Base-by-base conservation (phyloP, 257 asterid genomes). In the Galeopsis tetrahit region DNA sequence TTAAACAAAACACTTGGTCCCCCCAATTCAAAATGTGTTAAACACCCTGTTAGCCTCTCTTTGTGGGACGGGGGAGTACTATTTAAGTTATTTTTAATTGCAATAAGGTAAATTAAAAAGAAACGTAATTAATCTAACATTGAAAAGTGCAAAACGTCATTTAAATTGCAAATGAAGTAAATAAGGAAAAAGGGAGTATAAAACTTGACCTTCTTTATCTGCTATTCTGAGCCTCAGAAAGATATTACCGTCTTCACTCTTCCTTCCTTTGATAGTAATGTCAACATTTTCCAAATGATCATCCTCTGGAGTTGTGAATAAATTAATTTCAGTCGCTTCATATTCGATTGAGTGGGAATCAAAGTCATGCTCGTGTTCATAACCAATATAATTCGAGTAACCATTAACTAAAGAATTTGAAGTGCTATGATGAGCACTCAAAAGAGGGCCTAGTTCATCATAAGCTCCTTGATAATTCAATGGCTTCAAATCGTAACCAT, bases 181-280 rank as follows among this genome's bases (percentile, higher is more conserved):
- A 21, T 21, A 21, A 21, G 28, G 28, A 21, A 21, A 36, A 7
- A 63, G 1, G 11, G 61, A 75, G 69, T 7, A 2, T 10, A 79
- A 52, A 17, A 44, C 5, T 55, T 11, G 31, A 90, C 98, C 98
- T 83, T 90, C 95, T 85, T 82, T 93, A 76, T 93, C 98, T 31
- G 89, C 85, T 66, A 93, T 86, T 79, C 97, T 82, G 75, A 93
- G 95, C 62, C 92, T 84, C 43, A 93, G 72, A 63, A 89, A 90
- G 75, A 90, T 88, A 60, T 79, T 88, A 32, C 62, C 90, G 13
- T 93, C 96, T 28, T 89, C 95, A 48, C 77, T 74, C 72, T 81
- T 79, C 76, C 82, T 81, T 55, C 98, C 98, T 63, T 86, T 85
- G 78, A 93, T 87, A 15, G 86, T 73, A 70, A 93, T 84, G 39